These are phyloP conservation scores for Meira nashicola DNA, from an alignment of 1,284 basidiomycete genomes.

Conservation along the genomic window DNA sequence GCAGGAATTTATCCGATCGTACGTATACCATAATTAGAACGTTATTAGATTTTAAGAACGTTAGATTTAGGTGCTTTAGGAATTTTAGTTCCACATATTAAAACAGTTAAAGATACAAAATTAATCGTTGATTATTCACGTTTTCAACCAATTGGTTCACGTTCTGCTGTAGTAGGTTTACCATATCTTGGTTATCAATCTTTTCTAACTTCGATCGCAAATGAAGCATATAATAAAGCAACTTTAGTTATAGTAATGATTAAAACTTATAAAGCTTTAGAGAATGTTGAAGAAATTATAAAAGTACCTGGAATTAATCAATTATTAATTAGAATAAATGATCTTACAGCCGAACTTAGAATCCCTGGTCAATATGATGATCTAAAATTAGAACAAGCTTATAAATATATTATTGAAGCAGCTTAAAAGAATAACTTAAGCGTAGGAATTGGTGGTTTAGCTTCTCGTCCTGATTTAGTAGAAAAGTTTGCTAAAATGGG, in stretches of 20 bases:
- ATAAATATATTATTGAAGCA: background rate
- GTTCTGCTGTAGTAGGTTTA: constrained; percentile 2
- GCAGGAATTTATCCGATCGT: background rate
- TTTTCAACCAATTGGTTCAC: background rate
- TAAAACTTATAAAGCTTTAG: background rate
- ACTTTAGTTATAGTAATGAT: background rate
- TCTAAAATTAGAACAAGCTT: background rate
- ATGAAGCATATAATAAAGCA: constrained; percentile 1
- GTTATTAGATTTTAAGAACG: background rate
- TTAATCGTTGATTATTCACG: background rate
- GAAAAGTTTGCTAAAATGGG: background rate
- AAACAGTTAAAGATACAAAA: background rate
- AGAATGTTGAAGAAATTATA: background rate
- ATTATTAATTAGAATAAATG: constrained; percentile 1
- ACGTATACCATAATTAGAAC: background rate
- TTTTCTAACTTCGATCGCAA: background rate
- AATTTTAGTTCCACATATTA: background rate
- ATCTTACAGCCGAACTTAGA: constrained; percentile 2
- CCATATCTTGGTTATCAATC: background rate
- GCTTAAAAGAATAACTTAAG: background rate
- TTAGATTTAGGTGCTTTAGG: background rate
- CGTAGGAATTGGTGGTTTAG: background rate
- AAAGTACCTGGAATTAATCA: background rate
- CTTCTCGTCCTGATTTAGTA: background rate
- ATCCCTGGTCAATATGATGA: constrained; percentile 2